Conservation (phyloP, 345 rosid species). For the Populus ilicifolia region DNA sequence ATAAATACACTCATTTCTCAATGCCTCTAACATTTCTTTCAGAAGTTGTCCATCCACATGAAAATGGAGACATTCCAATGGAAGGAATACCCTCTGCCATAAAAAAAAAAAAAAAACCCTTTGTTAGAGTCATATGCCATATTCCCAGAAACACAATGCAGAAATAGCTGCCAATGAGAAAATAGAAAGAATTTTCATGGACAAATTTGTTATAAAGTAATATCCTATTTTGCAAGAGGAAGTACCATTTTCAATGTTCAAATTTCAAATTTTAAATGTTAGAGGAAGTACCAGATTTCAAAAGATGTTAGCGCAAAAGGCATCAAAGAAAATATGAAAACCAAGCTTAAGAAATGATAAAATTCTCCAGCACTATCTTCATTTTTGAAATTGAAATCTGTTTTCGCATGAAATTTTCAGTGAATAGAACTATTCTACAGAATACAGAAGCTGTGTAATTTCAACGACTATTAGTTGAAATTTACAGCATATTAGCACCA, state of each 20-base stretch:
- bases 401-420: too few relatives aligned
- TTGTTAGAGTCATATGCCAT: conserved; percentile 8
- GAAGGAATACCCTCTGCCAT: conserved; percentile 89
- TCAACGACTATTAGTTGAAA: too few relatives aligned
- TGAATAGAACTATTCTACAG: too few relatives aligned
- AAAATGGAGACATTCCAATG: conserved; percentile 79
- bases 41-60: conserved; percentile 29
- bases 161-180: background rate
- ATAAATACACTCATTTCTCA: conserved; percentile 1
- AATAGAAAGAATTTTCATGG: conserved; percentile 1
- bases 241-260: background rate
- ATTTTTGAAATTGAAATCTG: too few relatives aligned
- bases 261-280: background rate
- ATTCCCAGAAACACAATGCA: conserved; percentile 6
- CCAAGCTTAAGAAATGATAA: background rate
- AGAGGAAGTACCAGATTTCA: background rate
- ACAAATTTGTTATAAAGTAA: background rate
- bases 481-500: too few relatives aligned
- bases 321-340: background rate
- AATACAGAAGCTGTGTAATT: too few relatives aligned
- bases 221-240: background rate
- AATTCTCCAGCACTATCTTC: background rate
- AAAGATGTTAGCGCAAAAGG: background rate
- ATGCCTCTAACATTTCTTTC: conserved; percentile 59
- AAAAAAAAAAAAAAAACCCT: conserved; percentile 16